Base-by-base conservation (phyloP, 768 basidiomycete species). In the Lentinula sp. region DNA sequence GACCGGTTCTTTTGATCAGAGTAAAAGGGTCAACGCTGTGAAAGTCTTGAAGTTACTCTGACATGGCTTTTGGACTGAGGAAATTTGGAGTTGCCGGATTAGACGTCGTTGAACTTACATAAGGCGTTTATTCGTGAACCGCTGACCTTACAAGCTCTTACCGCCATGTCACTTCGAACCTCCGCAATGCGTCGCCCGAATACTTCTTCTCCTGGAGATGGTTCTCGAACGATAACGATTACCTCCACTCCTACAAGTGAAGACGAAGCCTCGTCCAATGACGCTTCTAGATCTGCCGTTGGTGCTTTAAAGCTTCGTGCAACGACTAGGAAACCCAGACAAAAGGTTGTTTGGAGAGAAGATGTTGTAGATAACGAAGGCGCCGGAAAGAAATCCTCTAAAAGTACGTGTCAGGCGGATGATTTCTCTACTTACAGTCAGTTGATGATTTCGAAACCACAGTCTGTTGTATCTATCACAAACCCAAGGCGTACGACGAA, bases 381-480 rank as follows among this genome's bases (percentile, higher is more conserved):
- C 0, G 82, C 86, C 62, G 93, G 92, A 6, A 86, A 83, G 80
- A 96, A 97, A 74, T 92, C 90, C 64, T 93, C 93, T 33, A 98
- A 98, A 76, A 94, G 95, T 96, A 65, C 64, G 90, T 82, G 4
- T 15, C 4, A 46, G 16, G 39, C 57, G 18, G 37, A 56, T 28
- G 57, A 33, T 18, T 28, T n/a, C 28, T 43, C 5, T 28, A 35
- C 3, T 32, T 53, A 54, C 42, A 53, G 48, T 56, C 57, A 28
- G 32, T 28, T 57, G 39, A 23, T 43, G 32, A 59, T 42, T 12
- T 32, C 28, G 28, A 35, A 37, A 36, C 62, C 45, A n/a, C 64
- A 98, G 95, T 97, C 54, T 98, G 95, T 71, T 98, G 95, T 72
- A 96, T 98, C 68, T 96, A 95, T 69, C 92, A 94, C 70, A 90